These are phyloP conservation scores for Talaromyces sp. DNA, from an alignment of 2,329 filamentous ascomycete genomes.

Conservation along the genomic window DNA sequence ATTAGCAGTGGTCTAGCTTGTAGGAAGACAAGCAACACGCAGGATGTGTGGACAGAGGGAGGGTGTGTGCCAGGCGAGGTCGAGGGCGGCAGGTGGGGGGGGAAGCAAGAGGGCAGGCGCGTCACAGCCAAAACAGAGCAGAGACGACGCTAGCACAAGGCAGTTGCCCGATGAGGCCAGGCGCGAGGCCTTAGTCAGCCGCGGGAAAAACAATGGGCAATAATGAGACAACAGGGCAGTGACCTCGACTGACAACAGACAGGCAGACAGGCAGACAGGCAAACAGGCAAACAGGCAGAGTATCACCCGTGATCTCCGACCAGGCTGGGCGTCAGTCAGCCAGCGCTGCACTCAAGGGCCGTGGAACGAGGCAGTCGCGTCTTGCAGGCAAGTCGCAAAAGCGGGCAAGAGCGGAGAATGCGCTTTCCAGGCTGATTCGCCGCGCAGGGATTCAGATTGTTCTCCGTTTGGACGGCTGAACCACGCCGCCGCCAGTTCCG, in stretches of 20 bases:
- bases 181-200: slow-evolving; percentile 2
- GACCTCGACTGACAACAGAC: not conserved
- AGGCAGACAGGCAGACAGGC: not conserved
- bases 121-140: not conserved
- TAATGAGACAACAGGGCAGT: too few species aligned
- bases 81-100: not conserved
- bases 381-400: not conserved
- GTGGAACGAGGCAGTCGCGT: not conserved
- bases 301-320: too few species aligned
- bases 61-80: not conserved
- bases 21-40: slow-evolving; percentile 8
- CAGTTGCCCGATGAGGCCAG: not conserved
- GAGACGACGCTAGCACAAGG: not conserved
- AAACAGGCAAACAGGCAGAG: not conserved
- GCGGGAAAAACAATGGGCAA: not conserved
- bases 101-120: not conserved
- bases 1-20: slow-evolving; percentile 2
- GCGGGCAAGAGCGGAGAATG: slow-evolving; percentile 1
- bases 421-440: slow-evolving; percentile 15
- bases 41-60: not conserved
- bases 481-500: slow-evolving; percentile 1
- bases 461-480: slow-evolving; percentile 6
- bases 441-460: slow-evolving; percentile 8
- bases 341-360: not conserved
- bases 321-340: not conserved